Evolutionary conservation across 495 filamentous ascomycete genomes (phyloP), one percentile per base, ranked within the genome.

Genomic region (Penicillium cinerascens): DNA sequence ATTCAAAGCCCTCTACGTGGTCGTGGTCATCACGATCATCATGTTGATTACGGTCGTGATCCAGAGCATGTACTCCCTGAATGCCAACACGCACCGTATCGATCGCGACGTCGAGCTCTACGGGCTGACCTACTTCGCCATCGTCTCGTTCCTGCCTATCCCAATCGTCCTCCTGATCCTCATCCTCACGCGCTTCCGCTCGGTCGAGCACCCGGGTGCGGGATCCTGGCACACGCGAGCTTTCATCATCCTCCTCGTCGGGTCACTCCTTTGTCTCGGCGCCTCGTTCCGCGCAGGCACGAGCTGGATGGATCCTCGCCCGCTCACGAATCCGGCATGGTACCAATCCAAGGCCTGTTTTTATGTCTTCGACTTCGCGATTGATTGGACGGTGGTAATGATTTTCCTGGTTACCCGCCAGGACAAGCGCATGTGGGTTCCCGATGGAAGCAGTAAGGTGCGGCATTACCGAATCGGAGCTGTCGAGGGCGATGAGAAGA

Each of bases 101-200:
- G 81, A 85, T 55, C 79, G 80, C 44, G 76, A 73, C 49, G 74
- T 95, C 42, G 82, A 87, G 62, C 77, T 89, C 17, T 82, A 87
- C 49, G 88, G 78, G 36, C 63, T 68, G 10, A 86, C 83, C 4
- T 91, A 83, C 60, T 79, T 88, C 56, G 72, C 83, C n/a, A 65
- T 87, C 47, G 73, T 93, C 45, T 78, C 86, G 3, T 90, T 91
- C 67, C 70, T 93, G 7, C 90, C 92, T 0, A 66, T 96, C 18
- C 81, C 83, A 0, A 67, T 92, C 8, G 65, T 87, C 13, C 9
- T 72, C 4, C 18, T 82, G 15, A 76, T 80, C 1, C 49, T 83
- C n/a, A 33, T 84, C 26, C 72, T 83, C 7, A 79, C 82, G 5
- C 65, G 68, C 6, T 70, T 73, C 2, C 54, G 60, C 2, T 18